Base-by-base conservation (phyloP, 345 rosid species). In the Sisymbrium irio region DNA sequence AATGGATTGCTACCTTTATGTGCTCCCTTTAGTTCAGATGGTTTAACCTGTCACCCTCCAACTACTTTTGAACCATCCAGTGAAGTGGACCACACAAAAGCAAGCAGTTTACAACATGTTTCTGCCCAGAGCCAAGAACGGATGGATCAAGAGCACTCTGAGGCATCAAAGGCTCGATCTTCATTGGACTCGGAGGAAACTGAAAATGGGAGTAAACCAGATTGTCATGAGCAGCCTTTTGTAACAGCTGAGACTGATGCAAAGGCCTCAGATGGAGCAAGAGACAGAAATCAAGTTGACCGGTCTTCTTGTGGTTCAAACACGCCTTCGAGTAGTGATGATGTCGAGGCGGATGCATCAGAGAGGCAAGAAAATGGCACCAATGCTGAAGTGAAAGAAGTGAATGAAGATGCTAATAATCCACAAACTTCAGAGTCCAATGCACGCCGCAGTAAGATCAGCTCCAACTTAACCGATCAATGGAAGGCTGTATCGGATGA, bases 261-360 rank as follows among this genome's bases (percentile, higher is more conserved):
- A 60, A 78, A 80, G 40, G 93, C 87, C 49, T 62, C 77, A 20
- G 81, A 82, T 82, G 79, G 82, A 82, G 71, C 83, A 19, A 84
- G 84, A 65, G 81, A 36, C 69, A 83, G 87, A 73, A 94, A 91
- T 58, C 97, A 79, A 74, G 85, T 86, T 62, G 90, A 91, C 47
- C 85, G 96, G n/a, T 94, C 98, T 77, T 94, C 98, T 0, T 88
- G 98, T 76, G 97, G 93, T 46, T 94, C 98, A 50, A 91, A 94
- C 81, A 88, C 97, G 32, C 71, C 94, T 9, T 90, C 96, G 15
- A 86, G 95, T 82, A 87, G 95, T 75, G 98, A 94, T 54, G 85
- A 94, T 66, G 78, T 86, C 4, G 98, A 94, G 78, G 87, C 86
- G 0, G 86, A 91, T 71, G 88, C 83, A 46, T 77, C 85, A 66